phyloP scores from a whole-genome alignment of 1,284 basidiomycete genomes.

The Sanghuangporus weigelae region DNA sequence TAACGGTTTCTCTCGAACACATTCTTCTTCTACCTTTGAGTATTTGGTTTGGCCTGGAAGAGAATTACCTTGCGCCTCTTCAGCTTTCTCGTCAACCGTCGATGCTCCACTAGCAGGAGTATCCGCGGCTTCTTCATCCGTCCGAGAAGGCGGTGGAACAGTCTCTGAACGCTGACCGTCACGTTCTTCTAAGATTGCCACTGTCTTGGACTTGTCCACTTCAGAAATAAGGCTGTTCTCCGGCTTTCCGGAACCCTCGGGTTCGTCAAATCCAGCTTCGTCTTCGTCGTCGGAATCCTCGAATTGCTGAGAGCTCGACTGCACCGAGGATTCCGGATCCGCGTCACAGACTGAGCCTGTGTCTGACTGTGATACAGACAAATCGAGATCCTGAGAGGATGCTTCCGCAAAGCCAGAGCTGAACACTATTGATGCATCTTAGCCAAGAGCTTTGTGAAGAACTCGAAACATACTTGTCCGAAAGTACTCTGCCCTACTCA shows the following conservation, averaged over 20 bases:
- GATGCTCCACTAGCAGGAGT: not conserved
- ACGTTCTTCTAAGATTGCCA: not conserved
- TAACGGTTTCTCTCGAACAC: constrained; percentile 30
- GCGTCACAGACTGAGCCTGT: constrained; percentile 26
- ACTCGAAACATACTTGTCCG: constrained; percentile 45
- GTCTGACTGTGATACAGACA: constrained; percentile 1
- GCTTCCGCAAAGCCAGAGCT: constrained; percentile 57
- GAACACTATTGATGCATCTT: constrained; percentile 51
- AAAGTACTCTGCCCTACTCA: constrained; percentile 76
- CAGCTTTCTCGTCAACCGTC: constrained; percentile 1
- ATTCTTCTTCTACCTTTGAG: constrained; percentile 19
- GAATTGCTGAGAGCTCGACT: constrained; percentile 31
- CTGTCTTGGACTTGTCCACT: not conserved
- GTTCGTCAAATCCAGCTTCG: constrained; percentile 27
- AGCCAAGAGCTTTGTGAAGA: not conserved
- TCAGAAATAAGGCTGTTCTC: constrained; percentile 25
- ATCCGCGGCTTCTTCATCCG: not conserved
- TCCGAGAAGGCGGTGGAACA: not conserved
- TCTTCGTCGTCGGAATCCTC: constrained; percentile 66
- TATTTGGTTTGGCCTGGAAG: not conserved
- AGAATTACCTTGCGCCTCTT: not conserved
- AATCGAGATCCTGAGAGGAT: constrained; percentile 1
- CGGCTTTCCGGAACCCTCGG: constrained; percentile 22
- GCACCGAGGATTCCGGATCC: constrained; percentile 16
- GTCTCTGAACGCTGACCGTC: not conserved